Evolutionary conservation across 192 early-diverging fungal genomes (phyloP), one percentile per base, ranked within the genome.

Genomic region (Backusella macrospora): DNA sequence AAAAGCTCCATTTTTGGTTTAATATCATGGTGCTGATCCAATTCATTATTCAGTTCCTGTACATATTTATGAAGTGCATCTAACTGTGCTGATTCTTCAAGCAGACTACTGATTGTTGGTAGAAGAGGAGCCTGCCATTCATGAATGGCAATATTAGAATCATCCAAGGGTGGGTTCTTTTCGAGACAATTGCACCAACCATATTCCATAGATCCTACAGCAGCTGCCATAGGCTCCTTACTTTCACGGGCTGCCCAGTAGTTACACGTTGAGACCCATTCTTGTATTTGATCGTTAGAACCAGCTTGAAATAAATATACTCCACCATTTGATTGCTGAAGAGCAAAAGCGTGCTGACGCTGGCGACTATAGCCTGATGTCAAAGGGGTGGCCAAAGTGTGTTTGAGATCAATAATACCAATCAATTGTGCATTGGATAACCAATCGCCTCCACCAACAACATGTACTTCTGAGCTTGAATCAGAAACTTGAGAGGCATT

Each of bases 201-300:
- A 73, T 94, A 97, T 73, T 99, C 97, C 81, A 93, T 88, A 73
- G 92, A 97, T 65, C 93, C 89, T 5, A 95, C 89, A 34, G 92
- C 94, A 48, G 96, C 96, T 15, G 86, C 78, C 81, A 98, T 80
- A 4, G 97, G 97, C 70, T 95, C 95, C 80, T 93, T 96, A 70
- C 92, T 95, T 66, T 91, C 92, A 38, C 96, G 83, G 7, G 96
- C 94, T 4, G 96, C 96, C 96, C 96, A 99, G 78, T 92, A 95
- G 83, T 98, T 99, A 72, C 96, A 93, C n/a, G 92, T 93, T 0
- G 87, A 77, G 0, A 94, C 92, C 97, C 97, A 99, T 63, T 88
- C 91, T 23, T 86, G 85, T 29, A 95, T 84, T 71, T 90, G 89
- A 40, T 91, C 87, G 44, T 84, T 83, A 3, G 86, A 90, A 15